Percentiles rank a stretch among this genome's conserved stretches.
Evolutionary conservation across 2,329 filamentous ascomycete species (phyloP).

Genomic region (Aspergillus floridensis): DNA sequence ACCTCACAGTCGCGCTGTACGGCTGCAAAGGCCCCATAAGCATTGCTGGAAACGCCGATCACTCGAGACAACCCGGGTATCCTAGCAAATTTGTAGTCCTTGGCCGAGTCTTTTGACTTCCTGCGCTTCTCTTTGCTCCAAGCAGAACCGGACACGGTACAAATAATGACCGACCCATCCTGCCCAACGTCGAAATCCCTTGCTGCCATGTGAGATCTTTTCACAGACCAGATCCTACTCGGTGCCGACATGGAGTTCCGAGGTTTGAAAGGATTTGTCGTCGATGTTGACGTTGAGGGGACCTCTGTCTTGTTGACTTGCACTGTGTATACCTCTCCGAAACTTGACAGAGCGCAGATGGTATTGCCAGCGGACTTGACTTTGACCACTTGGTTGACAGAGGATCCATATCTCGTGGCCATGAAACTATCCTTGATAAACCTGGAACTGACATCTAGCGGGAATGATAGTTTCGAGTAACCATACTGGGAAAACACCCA

Average conservation of each 20-base stretch:
- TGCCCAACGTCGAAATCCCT: conserved; percentile 85
- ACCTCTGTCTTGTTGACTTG: conserved; percentile 68
- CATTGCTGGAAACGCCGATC: conserved; percentile 78
- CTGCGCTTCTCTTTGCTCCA: conserved; percentile 83
- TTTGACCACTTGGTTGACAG: conserved; percentile 67
- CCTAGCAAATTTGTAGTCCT: conserved; percentile 93
- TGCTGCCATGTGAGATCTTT: conserved; percentile 79
- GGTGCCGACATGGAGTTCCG: conserved; percentile 75
- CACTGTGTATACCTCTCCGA: conserved; percentile 85
- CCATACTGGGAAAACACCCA: conserved; percentile 96
- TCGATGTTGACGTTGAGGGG: conserved; percentile 64
- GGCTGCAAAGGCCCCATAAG: conserved; percentile 85
- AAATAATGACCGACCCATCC: conserved; percentile 91
- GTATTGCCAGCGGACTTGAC: conserved; percentile 86
- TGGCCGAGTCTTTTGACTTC: conserved; percentile 75
- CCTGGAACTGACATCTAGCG: conserved; percentile 68
- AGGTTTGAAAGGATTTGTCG: conserved; percentile 89
- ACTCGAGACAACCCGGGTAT: conserved; percentile 85
- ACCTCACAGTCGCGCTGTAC: conserved; percentile 81
- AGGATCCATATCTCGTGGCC: conserved; percentile 63
- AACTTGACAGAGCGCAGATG: conserved; percentile 79
- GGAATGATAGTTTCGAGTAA: conserved; percentile 86
- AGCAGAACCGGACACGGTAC: conserved; percentile 86
- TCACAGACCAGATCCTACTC: conserved; percentile 82
- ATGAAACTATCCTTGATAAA: conserved; percentile 65